Conservation (phyloP, 2,329 filamentous ascomycete species). For the Trichoderma citrinoviride region DNA sequence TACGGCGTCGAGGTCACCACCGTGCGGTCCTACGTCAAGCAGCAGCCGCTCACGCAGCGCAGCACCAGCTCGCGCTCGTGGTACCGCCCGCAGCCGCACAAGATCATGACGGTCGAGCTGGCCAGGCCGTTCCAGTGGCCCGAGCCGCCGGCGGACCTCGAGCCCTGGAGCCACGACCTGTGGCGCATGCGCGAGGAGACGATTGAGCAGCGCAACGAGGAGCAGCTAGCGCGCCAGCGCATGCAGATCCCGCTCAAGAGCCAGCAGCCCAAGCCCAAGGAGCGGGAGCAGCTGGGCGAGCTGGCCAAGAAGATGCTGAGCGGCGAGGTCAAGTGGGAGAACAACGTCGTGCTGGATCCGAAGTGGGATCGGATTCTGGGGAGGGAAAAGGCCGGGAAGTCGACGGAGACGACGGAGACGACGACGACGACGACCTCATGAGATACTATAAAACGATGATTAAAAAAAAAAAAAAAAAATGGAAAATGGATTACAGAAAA, state of each 20-base stretch:
- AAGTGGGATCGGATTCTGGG: slow-evolving; percentile 43
- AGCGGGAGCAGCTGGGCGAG: slow-evolving; percentile 53
- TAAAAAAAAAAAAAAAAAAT: not conserved
- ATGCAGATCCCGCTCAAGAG: slow-evolving; percentile 42
- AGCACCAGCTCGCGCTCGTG: slow-evolving; percentile 51
- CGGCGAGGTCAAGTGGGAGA: slow-evolving; percentile 61
- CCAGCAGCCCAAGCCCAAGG: slow-evolving; percentile 40
- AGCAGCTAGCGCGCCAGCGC: slow-evolving; percentile 34
- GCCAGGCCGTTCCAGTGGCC: slow-evolving; percentile 87
- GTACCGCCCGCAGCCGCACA: slow-evolving; percentile 70
- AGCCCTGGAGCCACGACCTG: slow-evolving; percentile 63
- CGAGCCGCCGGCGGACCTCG: slow-evolving; percentile 59
- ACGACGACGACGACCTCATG: slow-evolving; percentile 21
- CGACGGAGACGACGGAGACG: slow-evolving; percentile 26
- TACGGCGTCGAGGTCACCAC: slow-evolving; percentile 72
- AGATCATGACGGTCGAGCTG: slow-evolving; percentile 95
- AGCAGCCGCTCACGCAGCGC: slow-evolving; percentile 55
- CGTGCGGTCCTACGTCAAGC: slow-evolving; percentile 76
- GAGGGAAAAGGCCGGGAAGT: slow-evolving; percentile 27
- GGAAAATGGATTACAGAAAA: not conserved
- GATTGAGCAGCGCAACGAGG: slow-evolving; percentile 41
- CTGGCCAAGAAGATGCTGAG: slow-evolving; percentile 62
- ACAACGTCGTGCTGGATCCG: slow-evolving; percentile 44
- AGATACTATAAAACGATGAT: not conserved
- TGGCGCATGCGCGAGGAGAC: slow-evolving; percentile 53